Conservation (phyloP, 768 basidiomycete genomes). For the Lentinula edodes region DNA sequence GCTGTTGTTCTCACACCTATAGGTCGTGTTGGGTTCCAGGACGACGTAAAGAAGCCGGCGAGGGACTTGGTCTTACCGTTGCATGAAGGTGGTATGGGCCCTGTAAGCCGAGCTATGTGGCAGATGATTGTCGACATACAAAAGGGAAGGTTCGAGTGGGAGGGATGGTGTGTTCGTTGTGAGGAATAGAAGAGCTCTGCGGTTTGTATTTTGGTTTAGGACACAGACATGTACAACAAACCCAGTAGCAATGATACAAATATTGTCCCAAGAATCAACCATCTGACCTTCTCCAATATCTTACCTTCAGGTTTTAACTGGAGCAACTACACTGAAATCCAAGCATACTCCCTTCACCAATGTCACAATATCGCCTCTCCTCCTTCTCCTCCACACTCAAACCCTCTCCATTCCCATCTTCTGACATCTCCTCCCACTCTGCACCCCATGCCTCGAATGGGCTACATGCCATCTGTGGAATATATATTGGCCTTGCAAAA, state of each 20-base stretch:
- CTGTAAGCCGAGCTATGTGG: constrained; percentile 62
- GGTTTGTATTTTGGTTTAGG: no score
- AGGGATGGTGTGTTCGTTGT: constrained; percentile 64
- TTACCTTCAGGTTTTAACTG: constrained; percentile 38
- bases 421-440: constrained; percentile 34
- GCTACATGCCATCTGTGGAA: constrained; percentile 72
- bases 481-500: not conserved
- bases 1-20: constrained; percentile 67
- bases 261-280: no score
- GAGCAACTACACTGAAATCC: constrained; percentile 96
- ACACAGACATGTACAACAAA: no score
- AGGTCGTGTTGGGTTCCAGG: constrained; percentile 51
- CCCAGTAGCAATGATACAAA: no score
- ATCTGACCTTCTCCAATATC: not conserved
- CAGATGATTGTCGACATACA: constrained; percentile 66
- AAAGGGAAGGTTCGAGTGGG: constrained; percentile 56
- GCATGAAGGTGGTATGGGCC: constrained; percentile 39
- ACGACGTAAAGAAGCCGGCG: constrained; percentile 16
- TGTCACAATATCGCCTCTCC: constrained; percentile 70
- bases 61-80: constrained; percentile 41
- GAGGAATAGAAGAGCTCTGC: not conserved
- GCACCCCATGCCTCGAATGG: constrained; percentile 90
- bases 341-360: constrained; percentile 70
- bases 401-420: constrained; percentile 32
- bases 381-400: constrained; percentile 57